These are phyloP conservation scores for Babesia sp. DNA, from an alignment of 169 alveolate species.

Conservation along the genomic window DNA sequence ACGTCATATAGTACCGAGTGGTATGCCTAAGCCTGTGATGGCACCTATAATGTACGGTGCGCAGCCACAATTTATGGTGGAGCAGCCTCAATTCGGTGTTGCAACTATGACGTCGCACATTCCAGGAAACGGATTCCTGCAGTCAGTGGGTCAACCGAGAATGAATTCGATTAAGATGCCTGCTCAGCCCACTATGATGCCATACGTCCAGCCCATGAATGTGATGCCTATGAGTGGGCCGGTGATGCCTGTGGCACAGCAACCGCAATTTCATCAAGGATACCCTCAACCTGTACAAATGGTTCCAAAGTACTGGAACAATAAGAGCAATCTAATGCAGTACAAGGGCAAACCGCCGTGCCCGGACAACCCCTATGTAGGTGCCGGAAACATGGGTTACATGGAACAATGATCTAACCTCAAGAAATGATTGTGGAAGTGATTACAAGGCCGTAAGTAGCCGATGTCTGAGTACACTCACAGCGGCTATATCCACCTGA, in stretches of 20 bases:
- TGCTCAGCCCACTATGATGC: slow-evolving; percentile 5
- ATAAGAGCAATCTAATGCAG: slow-evolving; percentile 14
- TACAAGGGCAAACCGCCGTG: slow-evolving; percentile 1
- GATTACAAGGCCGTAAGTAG: too few relatives aligned
- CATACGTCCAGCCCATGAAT: slow-evolving; percentile 1
- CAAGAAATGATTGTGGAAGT: too few relatives aligned
- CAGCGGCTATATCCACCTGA: too few relatives aligned
- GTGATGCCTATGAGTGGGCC: slow-evolving; percentile 6
- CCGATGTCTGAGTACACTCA: too few relatives aligned
- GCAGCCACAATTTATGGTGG: slow-evolving; percentile 21
- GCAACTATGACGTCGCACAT: slow-evolving; percentile 33
- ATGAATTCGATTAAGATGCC: not conserved
- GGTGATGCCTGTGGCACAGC: slow-evolving; percentile 2
- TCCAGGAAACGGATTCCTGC: slow-evolving; percentile 4
- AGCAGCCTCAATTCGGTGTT: slow-evolving; percentile 49
- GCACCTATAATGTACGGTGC: slow-evolving; percentile 41
- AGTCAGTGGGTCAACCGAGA: not conserved
- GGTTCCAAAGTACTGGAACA: slow-evolving; percentile 34
- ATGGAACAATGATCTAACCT: slow-evolving; percentile 5
- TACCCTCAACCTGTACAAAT: slow-evolving; percentile 17
- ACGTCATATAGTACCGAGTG: not conserved
- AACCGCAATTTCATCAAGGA: slow-evolving; percentile 13
- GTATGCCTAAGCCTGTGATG: slow-evolving; percentile 24
- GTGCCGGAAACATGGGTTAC: slow-evolving; percentile 8
- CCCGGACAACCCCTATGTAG: slow-evolving; percentile 12